phyloP scores from a whole-genome alignment of 805 yeast genomes.

The Saturnispora zaruensis region DNA sequence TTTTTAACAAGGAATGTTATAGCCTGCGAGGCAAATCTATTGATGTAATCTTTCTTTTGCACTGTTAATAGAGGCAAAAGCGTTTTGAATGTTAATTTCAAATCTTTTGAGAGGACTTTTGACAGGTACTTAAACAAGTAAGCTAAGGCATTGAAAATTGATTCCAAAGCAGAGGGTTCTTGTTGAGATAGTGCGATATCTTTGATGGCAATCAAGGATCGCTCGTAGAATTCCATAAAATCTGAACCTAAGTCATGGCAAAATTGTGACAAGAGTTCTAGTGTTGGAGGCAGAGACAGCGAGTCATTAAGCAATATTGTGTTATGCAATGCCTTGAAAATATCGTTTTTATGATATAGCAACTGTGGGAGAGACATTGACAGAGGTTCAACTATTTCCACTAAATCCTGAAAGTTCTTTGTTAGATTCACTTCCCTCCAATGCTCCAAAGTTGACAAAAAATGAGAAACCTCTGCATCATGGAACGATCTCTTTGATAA shows the following conservation, averaged over 20 bases:
- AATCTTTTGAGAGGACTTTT: conserved; percentile 49
- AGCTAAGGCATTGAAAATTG: conserved; percentile 78
- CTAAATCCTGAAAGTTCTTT: conserved; percentile 56
- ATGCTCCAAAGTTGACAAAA: conserved; percentile 67
- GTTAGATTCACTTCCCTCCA: conserved; percentile 87
- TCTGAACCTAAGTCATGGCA: conserved; percentile 91
- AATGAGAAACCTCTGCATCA: conserved; percentile 69
- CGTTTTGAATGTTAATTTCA: conserved; percentile 59
- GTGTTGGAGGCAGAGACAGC: conserved; percentile 66
- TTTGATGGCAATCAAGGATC: conserved; percentile 43
- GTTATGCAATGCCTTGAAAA: conserved; percentile 37
- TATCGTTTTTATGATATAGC: conserved; percentile 55
- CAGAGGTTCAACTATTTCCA: conserved; percentile 42
- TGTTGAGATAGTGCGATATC: conserved; percentile 40
- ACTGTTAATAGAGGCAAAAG: conserved; percentile 57
- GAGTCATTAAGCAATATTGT: conserved; percentile 51
- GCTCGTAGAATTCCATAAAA: conserved; percentile 57
- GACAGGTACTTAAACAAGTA: conserved; percentile 84
- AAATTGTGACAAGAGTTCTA: conserved; percentile 76
- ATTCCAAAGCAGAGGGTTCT: conserved; percentile 61
- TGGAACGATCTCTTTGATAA: conserved; percentile 54
- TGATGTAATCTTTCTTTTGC: conserved; percentile 50
- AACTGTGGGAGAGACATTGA: conserved; percentile 74
- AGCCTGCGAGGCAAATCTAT: conserved; percentile 86
- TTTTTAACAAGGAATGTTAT: conserved; percentile 75